phyloP scores from a whole-genome alignment of 257 asterid genomes.

The Solanum pinnatisectum region DNA sequence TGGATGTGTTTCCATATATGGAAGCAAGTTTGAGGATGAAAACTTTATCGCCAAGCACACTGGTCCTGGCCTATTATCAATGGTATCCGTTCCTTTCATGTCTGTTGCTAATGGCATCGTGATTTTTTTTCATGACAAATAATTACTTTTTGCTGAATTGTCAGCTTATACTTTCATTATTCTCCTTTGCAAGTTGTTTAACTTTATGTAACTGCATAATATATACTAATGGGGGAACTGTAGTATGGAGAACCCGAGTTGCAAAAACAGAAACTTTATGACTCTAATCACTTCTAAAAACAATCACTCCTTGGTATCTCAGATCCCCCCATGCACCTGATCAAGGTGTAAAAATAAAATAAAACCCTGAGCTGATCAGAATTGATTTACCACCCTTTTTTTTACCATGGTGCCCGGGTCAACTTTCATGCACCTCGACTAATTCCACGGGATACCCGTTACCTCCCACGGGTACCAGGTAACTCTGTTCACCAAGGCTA shows the following conservation, averaged over 20 bases:
- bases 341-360: background rate
- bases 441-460: background rate
- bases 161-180: background rate
- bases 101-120: background rate
- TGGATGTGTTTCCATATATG: conserved; percentile 81
- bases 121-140: background rate
- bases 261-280: background rate
- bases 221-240: background rate
- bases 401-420: background rate
- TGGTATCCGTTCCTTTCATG: conserved; percentile 37
- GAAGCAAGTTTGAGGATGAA: conserved; percentile 95
- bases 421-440: background rate
- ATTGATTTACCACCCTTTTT: background rate
- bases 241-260: background rate
- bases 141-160: background rate
- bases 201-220: background rate
- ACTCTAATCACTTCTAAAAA: background rate
- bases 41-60: conserved; percentile 93
- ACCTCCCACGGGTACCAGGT: background rate
- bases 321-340: background rate
- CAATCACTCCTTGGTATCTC: background rate
- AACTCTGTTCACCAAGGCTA: background rate
- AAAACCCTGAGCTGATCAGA: background rate
- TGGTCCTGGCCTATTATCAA: conserved; percentile 90
- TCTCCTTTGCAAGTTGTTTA: background rate